Percentiles rank a stretch among this genome's conserved stretches.
Conservation (phyloP, 805 yeast species). For the Saccharomyces kudriavzevii region DNA sequence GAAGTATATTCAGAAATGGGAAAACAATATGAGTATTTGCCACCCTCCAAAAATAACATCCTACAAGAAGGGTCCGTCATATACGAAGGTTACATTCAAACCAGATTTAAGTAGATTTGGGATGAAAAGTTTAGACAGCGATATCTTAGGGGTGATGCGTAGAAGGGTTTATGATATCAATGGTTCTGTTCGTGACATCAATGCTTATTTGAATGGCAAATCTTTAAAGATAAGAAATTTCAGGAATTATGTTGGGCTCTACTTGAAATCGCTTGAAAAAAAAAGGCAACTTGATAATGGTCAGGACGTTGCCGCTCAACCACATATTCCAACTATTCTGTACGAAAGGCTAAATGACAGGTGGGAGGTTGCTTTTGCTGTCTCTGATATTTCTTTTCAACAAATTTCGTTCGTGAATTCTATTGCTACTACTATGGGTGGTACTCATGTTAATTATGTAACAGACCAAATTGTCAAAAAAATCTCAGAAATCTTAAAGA, state of each 20-base stretch:
- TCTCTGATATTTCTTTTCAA: constrained; percentile 81
- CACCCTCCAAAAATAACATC: constrained; percentile 64
- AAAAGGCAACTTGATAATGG: constrained; percentile 34
- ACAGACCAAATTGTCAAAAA: constrained; percentile 78
- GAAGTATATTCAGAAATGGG: constrained; percentile 78
- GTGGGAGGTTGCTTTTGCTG: constrained; percentile 95
- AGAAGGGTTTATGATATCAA: constrained; percentile 94
- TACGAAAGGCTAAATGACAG: constrained; percentile 76
- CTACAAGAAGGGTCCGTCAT: constrained; percentile 52
- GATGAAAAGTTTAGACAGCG: constrained; percentile 79
- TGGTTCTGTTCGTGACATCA: constrained; percentile 82
- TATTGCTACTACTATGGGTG: constrained; percentile 95
- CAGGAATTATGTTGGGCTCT: constrained; percentile 83
- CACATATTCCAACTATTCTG: constrained; percentile 51
- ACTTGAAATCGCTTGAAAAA: constrained; percentile 64
- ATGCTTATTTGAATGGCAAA: constrained; percentile 69
- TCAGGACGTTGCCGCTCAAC: constrained; percentile 27
- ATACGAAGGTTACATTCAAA: constrained; percentile 76
- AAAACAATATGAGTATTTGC: constrained; percentile 71
- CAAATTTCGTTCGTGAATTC: constrained; percentile 97
- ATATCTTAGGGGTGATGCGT: constrained; percentile 72
- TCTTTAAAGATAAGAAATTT: constrained; percentile 63
- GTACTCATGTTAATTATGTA: constrained; percentile 84
- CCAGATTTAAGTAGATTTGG: constrained; percentile 82
- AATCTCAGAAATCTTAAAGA: constrained; percentile 64